A percentile compares a stretch with the other conserved stretches of the same genome.
Evolutionary conservation across 2,329 filamentous ascomycete genomes (phyloP).

Genomic region (Talaromyces sp.): DNA sequence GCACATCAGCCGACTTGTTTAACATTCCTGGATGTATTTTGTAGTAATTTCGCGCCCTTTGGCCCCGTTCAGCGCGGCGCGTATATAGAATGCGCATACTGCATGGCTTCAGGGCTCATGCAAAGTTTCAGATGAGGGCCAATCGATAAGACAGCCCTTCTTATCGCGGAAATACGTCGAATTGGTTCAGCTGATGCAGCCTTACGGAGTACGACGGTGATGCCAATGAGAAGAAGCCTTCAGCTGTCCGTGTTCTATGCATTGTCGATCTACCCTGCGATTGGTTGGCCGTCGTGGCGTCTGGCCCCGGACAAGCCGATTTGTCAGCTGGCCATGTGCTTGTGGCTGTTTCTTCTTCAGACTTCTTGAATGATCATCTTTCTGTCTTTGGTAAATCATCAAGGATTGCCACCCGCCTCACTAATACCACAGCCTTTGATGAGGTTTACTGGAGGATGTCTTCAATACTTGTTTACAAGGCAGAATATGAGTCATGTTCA

Average conservation of each 20-base stretch:
- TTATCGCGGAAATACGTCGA: neutral
- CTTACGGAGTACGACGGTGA: slow-evolving; percentile 8
- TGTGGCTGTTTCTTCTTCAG: neutral
- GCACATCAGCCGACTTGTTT: slow-evolving; percentile 3
- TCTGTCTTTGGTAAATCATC: neutral
- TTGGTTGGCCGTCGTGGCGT: neutral
- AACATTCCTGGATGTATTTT: neutral
- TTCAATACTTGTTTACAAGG: neutral
- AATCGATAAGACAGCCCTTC: slow-evolving; percentile 1
- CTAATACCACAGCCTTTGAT: neutral
- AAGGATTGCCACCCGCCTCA: neutral
- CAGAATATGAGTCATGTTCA: neutral
- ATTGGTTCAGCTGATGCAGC: slow-evolving; percentile 19
- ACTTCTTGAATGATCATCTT: neutral
- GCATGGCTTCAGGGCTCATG: neutral
- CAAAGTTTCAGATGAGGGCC: neutral
- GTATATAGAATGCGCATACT: slow-evolving; percentile 1
- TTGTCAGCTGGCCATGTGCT: slow-evolving; percentile 12
- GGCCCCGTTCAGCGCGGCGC: slow-evolving; percentile 6
- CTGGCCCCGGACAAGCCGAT: slow-evolving; percentile 1
- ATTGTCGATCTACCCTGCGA: slow-evolving; percentile 3
- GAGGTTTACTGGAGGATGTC: neutral
- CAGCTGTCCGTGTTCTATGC: slow-evolving; percentile 9
- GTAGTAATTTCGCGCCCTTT: neutral
- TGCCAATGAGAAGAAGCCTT: slow-evolving; percentile 1